Evolutionary conservation across 139 green algal species (phyloP), one percentile per base, ranked within the genome.

Genomic region (Chlorella sorokiniana): DNA sequence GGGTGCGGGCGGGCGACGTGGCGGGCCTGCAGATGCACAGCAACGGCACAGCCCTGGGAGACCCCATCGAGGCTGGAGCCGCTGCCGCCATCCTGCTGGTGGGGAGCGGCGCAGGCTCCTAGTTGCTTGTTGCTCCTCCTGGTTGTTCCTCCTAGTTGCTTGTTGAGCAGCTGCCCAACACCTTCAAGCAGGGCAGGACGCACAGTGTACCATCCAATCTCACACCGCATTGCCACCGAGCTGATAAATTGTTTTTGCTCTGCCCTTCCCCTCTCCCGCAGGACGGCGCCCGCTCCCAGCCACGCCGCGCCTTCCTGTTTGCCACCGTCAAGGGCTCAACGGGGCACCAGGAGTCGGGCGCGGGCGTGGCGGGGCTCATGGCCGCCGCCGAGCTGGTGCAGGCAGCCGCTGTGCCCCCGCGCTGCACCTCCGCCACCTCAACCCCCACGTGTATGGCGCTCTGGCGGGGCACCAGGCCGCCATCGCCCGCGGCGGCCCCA

Each of bases 291-390:
- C 4, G 84, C 86, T 29, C 54, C 11, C 48, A 59, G 48, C 56
- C 84, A 65, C 79, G 45, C n/a, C 25, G 31, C 5, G 56, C 84
- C 40, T 86, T 89, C 82, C 41, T 93, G 45, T 79, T 88, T 27
- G 41, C 88, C 87, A 35, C 83, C 88, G 14, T 79, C 63, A 37
- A 89, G 95, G 86, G 92, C 85, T 65, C 74, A 76, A 67, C 54
- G 87, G 94, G 94, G 9, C 94, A 98, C 88, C 92, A 94, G 31
- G 94, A 98, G 86, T 88, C 93, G 0, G 88, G 87, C 0, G 94
- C 94, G 1, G 94, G 94, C 59, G 80, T 94, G 10, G 83, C 87
- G 35, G 94, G 90, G 35, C 51, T 95, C 1, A 76, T 90, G 71
- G 86, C 86, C 41, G 86, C 83, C 42, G 76, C 54, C 42, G 38